Conservation (phyloP, 306 rosid genomes). For the Vigna angularis region DNA sequence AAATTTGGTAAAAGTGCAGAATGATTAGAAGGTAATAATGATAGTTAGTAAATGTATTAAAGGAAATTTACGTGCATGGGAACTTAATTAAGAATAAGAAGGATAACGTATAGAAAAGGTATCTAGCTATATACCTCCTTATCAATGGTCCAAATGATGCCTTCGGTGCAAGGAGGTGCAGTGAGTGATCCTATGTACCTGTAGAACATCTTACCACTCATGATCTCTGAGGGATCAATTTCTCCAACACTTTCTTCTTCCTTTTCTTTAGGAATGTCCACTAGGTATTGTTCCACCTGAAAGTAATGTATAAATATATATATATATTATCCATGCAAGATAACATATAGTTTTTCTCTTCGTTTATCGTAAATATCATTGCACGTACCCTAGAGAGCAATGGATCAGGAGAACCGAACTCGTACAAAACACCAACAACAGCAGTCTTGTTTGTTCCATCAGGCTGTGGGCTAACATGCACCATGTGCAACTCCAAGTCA, state of each 20-base stretch:
- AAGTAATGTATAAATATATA: not conserved
- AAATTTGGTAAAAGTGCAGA: not conserved
- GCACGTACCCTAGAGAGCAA: constrained; percentile 58
- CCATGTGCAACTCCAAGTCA: constrained; percentile 77
- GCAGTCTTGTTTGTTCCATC: constrained; percentile 53
- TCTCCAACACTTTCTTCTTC: constrained; percentile 48
- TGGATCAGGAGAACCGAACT: constrained; percentile 61
- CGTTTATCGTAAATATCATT: not conserved
- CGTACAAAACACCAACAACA: constrained; percentile 61
- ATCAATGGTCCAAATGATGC: constrained; percentile 69
- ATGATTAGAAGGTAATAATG: not conserved
- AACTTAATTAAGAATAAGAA: not conserved
- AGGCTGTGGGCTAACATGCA: constrained; percentile 56
- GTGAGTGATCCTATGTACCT: constrained; percentile 80
- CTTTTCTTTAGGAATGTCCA: constrained; percentile 32
- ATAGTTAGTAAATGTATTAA: too few species aligned
- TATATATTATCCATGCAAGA: not conserved
- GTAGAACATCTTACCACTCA: constrained; percentile 50
- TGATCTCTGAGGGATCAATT: constrained; percentile 54
- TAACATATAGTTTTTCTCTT: not conserved
- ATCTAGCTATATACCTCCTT: constrained; percentile 47
- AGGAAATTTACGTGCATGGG: too few species aligned
- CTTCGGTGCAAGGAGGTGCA: constrained; percentile 77
- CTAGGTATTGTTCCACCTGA: constrained; percentile 55
- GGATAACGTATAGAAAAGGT: not conserved